Percentiles rank a stretch among this genome's conserved stretches.
Conservation (phyloP, 2,329 filamentous ascomycete species). For the Claviceps sp. region DNA sequence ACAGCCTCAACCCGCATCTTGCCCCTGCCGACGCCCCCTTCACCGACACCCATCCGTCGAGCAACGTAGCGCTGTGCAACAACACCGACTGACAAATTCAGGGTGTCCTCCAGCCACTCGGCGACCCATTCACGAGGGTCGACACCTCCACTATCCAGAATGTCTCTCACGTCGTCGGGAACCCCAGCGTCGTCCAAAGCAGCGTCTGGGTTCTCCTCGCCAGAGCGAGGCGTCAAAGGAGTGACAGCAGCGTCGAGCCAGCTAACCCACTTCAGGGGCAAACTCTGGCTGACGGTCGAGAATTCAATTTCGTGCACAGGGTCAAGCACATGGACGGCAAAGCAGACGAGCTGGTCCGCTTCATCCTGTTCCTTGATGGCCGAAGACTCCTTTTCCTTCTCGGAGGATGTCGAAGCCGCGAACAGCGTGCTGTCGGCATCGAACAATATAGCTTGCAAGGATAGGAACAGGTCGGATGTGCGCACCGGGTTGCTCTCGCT, state of each 20-base stretch:
- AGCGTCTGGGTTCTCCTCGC: conserved; percentile 29
- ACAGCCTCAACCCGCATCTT: conserved; percentile 48
- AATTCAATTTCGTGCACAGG: conserved; percentile 87
- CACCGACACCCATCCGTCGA: conserved; percentile 87
- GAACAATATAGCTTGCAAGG: conserved; percentile 75
- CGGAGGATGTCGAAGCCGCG: conserved; percentile 36
- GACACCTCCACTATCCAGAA: conserved; percentile 61
- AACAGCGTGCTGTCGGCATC: conserved; percentile 56
- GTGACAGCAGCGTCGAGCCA: conserved; percentile 77
- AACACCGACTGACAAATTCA: conserved; percentile 66
- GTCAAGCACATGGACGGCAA: conserved; percentile 72
- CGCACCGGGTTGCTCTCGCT: conserved; percentile 81
- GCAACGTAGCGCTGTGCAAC: conserved; percentile 94
- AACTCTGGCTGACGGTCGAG: conserved; percentile 64
- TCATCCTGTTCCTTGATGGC: conserved; percentile 36
- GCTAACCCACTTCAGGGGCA: conserved; percentile 74
- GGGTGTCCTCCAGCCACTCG: conserved; percentile 87
- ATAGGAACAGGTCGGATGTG: conserved; percentile 86
- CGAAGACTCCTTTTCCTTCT: conserved; percentile 42
- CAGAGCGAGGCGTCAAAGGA: conserved; percentile 39
- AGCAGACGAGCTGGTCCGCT: conserved; percentile 51
- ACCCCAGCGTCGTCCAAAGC: conserved; percentile 21
- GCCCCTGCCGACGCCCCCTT: conserved; percentile 51
- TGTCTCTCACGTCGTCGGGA: conserved; percentile 80
- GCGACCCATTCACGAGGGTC: conserved; percentile 95